Base-by-base conservation (phyloP, 768 basidiomycete genomes). In the Russula virescens region DNA sequence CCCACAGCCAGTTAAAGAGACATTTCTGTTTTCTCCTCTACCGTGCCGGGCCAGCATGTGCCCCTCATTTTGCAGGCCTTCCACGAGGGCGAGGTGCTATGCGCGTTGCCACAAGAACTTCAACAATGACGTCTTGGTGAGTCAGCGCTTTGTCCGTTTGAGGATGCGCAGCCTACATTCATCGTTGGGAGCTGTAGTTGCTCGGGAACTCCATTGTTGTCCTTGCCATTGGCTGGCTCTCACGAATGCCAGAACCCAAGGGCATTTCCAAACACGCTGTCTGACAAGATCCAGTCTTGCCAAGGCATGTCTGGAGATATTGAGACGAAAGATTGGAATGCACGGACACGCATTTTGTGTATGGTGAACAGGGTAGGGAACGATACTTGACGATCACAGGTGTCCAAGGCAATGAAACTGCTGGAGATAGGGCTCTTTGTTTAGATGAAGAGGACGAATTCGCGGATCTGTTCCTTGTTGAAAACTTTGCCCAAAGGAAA, bases 331-430 rank as follows among this genome's bases (percentile, higher is more conserved):
- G 72, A 74, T 57, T 72, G 40, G 48, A 61, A 69, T 21, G 68
- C 74, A 43, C 71, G 73, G 55, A 74, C 73, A 13, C 75, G 73
- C 72, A 74, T 73, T 65, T 77, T 74, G 49, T 75, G 75, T 55
- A 73, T 66, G 45, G 74, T 70, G 64, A 76, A 74, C 21, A 74
- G 58, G 50, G 71, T 63, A 43, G 73, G 71, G 65, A 75, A 74
- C 0, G 74, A 74, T 11, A 66, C 73, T 60, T 72, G 31, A 5
- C 6, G 55, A 56, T 76, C 68, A 13, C 60, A 61, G 53, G 70
- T 68, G 43, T 77, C 72, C 73, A 28, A 74, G 64, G n/a, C 73
- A 72, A 50, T 76, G 75, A 53, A 64, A 71, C 51, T 60, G 47
- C 57, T 57, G 62, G 66, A 70, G 63, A 45, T 25, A 4, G 31